Evolutionary conservation across 805 yeast species (phyloP).

Genomic region (Candida ortonii): DNA sequence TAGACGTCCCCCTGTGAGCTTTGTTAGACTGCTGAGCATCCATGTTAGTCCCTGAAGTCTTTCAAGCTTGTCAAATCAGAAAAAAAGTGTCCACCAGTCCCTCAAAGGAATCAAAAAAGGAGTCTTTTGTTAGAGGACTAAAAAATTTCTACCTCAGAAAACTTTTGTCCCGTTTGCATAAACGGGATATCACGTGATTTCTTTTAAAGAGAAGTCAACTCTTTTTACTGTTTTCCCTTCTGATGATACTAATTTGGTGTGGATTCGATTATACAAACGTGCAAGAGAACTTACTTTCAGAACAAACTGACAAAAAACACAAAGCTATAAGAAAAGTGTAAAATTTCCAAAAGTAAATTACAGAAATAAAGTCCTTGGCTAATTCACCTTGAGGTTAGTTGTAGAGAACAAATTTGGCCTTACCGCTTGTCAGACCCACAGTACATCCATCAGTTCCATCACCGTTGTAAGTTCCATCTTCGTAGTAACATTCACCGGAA

Average conservation of each 20-base stretch:
- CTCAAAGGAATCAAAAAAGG: not conserved
- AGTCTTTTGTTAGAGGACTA: not conserved
- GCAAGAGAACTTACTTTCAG: not conserved
- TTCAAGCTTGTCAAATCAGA: not conserved
- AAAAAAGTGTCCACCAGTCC: not conserved
- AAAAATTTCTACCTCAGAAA: too few relatives aligned
- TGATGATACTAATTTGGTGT: not conserved
- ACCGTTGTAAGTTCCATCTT: slow-evolving; percentile 71
- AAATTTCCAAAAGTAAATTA: too few relatives aligned
- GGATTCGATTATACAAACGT: not conserved
- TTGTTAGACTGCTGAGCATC: slow-evolving; percentile 49
- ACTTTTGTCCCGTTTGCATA: slow-evolving; percentile 4
- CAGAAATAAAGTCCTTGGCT: too few relatives aligned
- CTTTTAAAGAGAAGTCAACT: not conserved
- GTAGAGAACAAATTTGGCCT: slow-evolving; percentile 80
- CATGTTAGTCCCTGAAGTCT: slow-evolving; percentile 10
- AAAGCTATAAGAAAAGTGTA: not conserved
- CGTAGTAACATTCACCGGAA: slow-evolving; percentile 77
- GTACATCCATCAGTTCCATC: slow-evolving; percentile 86
- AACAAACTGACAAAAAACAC: not conserved
- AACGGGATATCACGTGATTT: slow-evolving; percentile 1
- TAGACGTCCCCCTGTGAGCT: slow-evolving; percentile 66
- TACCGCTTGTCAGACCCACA: slow-evolving; percentile 80
- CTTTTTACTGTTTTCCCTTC: not conserved
- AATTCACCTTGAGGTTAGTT: slow-evolving; percentile 3